Base-by-base conservation (phyloP, 169 alveolate species). In the Plasmodium adleri region DNA sequence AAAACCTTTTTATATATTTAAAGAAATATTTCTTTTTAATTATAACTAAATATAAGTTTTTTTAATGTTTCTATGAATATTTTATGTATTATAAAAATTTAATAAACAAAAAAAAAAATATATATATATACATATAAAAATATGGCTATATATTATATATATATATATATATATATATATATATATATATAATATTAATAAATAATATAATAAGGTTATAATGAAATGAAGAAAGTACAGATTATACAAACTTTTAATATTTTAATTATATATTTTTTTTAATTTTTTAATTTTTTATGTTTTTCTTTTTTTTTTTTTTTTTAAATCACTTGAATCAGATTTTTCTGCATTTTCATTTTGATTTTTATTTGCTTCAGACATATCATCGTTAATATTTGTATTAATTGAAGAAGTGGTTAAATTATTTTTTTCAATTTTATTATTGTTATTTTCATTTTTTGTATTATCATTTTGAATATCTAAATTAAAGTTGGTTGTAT, bases 401-500 rank as follows among this genome's bases (percentile, higher is more conserved):
- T 24, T 63, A 8, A 70, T 24, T 47, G 68, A 26, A 68, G 17
- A 9, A 56, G 43, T n/a, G 47, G 60, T 45, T 45, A 6, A 9
- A 28, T 62, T 56, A 45, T 74, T 64, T 68, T 24, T 47, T 26
- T 58, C 62, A 56, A 26, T 78, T 24, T 45, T 60, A 24, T 54
- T 60, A 13, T 62, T 22, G 9, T 17, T 70, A 60, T 64, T 60
- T 10, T 50, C 59, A 52, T 32, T 67, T 74, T n/a, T 68, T 66
- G 20, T 47, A 45, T 62, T 47, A 68, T 73, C 56, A 60, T 59
- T 74, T 63, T 92, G 94, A 26, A 64, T 76, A 20, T 59, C 74
- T 49, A 90, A 90, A 62, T 75, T 92, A 50, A 90, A 87, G n/a
- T 15, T 93, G 9, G 93, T 90, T 20, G 92, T 80, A 20, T 93